Conservation (phyloP, 768 basidiomycete species). For the Psilocybe subaeruginosa region DNA sequence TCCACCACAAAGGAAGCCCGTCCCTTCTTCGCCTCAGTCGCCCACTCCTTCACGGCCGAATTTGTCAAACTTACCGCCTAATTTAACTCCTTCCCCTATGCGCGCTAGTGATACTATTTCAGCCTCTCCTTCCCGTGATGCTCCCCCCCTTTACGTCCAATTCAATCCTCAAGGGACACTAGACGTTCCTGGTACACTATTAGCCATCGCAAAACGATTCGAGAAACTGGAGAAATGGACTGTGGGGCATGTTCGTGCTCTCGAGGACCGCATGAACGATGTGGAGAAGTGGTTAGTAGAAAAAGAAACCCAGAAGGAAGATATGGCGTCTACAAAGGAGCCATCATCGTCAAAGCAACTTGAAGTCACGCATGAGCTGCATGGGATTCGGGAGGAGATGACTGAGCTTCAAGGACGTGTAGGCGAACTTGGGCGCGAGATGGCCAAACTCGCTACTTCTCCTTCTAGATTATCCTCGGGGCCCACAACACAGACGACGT, state of each 20-base stretch:
- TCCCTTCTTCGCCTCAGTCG: slow-evolving; percentile 59
- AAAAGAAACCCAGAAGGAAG: slow-evolving; percentile 71
- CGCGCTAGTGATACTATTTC: slow-evolving; percentile 46
- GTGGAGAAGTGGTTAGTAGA: slow-evolving; percentile 91
- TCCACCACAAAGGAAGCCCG: slow-evolving; percentile 48
- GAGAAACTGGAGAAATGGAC: slow-evolving; percentile 93
- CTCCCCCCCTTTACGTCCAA: slow-evolving; percentile 72
- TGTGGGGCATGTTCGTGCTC: slow-evolving; percentile 82
- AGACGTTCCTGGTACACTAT: slow-evolving; percentile 73
- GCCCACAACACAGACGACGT: slow-evolving; percentile 48
- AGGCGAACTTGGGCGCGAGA: slow-evolving; percentile 75
- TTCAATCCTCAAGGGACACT: slow-evolving; percentile 73
- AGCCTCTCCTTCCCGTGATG: slow-evolving; percentile 55
- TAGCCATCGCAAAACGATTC: slow-evolving; percentile 78
- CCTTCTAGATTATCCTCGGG: slow-evolving; percentile 50
- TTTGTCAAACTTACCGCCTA: slow-evolving; percentile 50
- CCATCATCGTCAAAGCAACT: slow-evolving; percentile 14
- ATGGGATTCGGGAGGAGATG: slow-evolving; percentile 66
- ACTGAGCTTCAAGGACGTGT: slow-evolving; percentile 76
- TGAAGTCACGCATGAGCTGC: slow-evolving; percentile 43
- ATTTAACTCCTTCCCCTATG: slow-evolving; percentile 68
- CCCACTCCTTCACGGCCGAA: slow-evolving; percentile 65
- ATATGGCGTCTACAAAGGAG: slow-evolving; percentile 17
- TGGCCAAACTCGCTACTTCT: slow-evolving; percentile 71
- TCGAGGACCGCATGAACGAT: slow-evolving; percentile 91